phyloP scores from a whole-genome alignment of 2,329 filamentous ascomycete species.

The Pseudogymnoascus sp. region DNA sequence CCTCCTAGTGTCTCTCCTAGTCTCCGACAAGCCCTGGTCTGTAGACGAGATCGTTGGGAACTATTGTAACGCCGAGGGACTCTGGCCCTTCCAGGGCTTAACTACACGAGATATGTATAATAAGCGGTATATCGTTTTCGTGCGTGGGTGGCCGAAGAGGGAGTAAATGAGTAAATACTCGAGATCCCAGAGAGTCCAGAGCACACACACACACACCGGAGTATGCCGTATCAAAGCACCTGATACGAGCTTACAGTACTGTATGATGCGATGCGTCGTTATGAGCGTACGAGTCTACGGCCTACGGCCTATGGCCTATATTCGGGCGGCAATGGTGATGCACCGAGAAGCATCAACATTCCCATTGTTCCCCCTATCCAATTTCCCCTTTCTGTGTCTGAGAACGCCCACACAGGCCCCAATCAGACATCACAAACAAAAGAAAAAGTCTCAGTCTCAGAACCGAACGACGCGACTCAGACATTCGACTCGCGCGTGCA shows the following conservation, averaged over 20 bases:
- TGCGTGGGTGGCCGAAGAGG: not conserved
- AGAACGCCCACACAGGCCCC: not conserved
- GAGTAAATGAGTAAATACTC: not conserved
- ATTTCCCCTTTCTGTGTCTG: slow-evolving; percentile 7
- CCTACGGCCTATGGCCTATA: not conserved
- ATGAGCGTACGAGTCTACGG: not conserved
- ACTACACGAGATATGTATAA: not conserved
- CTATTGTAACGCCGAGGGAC: not conserved
- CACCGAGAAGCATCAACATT: not conserved
- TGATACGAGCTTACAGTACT: not conserved
- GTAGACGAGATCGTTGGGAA: slow-evolving; percentile 1
- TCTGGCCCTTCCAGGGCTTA: not conserved
- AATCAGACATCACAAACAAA: not conserved
- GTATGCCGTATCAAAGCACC: not conserved
- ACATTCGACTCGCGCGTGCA: not conserved
- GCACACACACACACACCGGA: not conserved
- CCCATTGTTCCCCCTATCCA: slow-evolving; percentile 6
- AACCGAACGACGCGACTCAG: not conserved
- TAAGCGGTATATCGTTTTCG: not conserved
- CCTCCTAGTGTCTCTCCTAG: not conserved
- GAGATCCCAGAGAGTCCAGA: not conserved
- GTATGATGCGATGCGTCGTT: not conserved
- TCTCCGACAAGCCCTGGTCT: slow-evolving; percentile 6
- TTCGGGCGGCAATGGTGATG: not conserved
- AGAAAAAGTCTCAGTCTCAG: not conserved